Conservation (phyloP, 257 asterid species). For the Rauvolfia tetraphylla region DNA sequence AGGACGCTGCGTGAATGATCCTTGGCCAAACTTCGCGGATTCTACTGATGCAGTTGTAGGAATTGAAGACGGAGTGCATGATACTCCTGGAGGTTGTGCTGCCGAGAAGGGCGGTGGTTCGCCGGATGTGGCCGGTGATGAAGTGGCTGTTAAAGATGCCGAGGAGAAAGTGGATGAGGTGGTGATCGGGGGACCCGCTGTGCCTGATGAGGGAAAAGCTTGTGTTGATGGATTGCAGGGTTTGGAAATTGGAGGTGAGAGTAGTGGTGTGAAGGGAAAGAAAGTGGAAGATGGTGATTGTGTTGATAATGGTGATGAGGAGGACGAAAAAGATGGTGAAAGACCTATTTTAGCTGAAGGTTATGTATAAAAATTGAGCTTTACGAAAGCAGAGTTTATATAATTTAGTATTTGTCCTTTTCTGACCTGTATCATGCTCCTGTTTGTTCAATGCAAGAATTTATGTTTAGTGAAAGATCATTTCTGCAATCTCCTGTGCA, state of each 20-base stretch:
- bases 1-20: conserved; percentile 47
- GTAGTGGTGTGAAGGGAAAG: conserved; percentile 39
- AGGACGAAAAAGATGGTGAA: conserved; percentile 22
- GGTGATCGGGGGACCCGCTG: conserved; percentile 26
- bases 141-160: conserved; percentile 29
- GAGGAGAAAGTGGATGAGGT: conserved; percentile 35
- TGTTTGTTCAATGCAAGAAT: neutral
- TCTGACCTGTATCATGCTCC: neutral
- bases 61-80: conserved; percentile 29
- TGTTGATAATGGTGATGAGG: conserved; percentile 33
- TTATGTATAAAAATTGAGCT: conserved; percentile 12
- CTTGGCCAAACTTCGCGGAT: conserved; percentile 36
- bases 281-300: conserved; percentile 7
- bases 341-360: conserved; percentile 52
- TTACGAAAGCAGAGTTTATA: neutral
- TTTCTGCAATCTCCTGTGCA: neutral
- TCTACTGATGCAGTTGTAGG: conserved; percentile 59
- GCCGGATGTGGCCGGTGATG: conserved; percentile 43
- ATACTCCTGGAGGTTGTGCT: conserved; percentile 43
- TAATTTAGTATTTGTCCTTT: neutral
- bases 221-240: conserved; percentile 70
- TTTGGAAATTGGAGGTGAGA: conserved; percentile 46
- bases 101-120: conserved; percentile 46
- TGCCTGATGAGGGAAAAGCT: conserved; percentile 38
- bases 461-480: neutral